Evolutionary conservation across 1,284 basidiomycete species (phyloP), one percentile per base, ranked within the genome.

Genomic region (Sphagnurus paluster): DNA sequence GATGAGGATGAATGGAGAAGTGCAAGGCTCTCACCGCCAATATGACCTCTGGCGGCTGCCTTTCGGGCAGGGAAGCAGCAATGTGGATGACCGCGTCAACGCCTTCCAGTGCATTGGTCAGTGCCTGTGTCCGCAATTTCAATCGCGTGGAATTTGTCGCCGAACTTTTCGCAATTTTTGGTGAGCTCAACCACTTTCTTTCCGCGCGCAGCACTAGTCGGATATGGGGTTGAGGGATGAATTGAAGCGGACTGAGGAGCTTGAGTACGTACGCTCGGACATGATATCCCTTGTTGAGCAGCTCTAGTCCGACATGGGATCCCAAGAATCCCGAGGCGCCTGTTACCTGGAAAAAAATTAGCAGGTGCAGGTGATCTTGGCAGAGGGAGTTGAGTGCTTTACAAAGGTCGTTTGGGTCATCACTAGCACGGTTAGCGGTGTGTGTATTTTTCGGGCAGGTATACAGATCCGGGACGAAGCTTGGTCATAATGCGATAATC

Each of bases 321-420:
- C 59, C 63, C 2, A 68, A 50, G 43, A 62, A 66, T 19, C 67
- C 64, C 28, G 64, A 60, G 2, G 60, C 63, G 13, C 66, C 66
- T 19, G 66, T 67, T 14, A 67, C 60, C 64, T 66, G 44, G 29
- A 29, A 33, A 21, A 14, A 17, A 8, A 6, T 29, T 30, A 37
- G 24, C 16, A 3, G n/a, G n/a, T n/a, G n/a, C n/a, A n/a, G n/a
- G n/a, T 1, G 56, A 55, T 26, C 25, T 19, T 55, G 55, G n/a
- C 14, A 64, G 59, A 4, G 62, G 11, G 25, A 26, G n/a, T n/a
- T n/a, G n/a, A n/a, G n/a, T n/a, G n/a, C n/a, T 33, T 34, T 17
- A 42, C 41, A 16, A 42, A 29, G 24, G 26, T 42, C 8, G 20
- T 9, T 35, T 42, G 21, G 26, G 30, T 2, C 41, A 28, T 44